A percentile compares a stretch with the other conserved stretches of the same genome.
These are phyloP conservation scores for Coemansia sp. DNA, from an alignment of 192 early-diverging fungal genomes.

Conservation along the genomic window DNA sequence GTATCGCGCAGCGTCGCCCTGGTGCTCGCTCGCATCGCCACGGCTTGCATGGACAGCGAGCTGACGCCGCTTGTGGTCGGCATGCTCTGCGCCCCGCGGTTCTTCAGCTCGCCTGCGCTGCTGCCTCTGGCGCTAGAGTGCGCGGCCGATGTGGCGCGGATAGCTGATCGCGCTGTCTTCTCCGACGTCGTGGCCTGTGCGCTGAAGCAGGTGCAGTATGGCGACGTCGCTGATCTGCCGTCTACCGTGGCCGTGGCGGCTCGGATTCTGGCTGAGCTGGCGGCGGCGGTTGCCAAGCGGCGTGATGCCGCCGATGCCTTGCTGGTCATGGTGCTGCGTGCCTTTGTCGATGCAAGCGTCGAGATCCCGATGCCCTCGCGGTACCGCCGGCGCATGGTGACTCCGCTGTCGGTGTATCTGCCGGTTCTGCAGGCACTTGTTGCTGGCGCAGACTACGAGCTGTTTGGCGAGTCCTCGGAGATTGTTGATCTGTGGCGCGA, in stretches of 20 bases:
- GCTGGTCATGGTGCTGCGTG: slow-evolving; percentile 27
- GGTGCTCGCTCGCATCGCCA: slow-evolving; percentile 33
- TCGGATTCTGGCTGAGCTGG: slow-evolving; percentile 27
- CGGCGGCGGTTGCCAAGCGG: slow-evolving; percentile 17
- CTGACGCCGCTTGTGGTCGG: slow-evolving; percentile 62
- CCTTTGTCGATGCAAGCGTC: slow-evolving; percentile 41
- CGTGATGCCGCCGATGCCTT: slow-evolving; percentile 27
- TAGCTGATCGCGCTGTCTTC: slow-evolving; percentile 56
- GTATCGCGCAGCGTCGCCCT: slow-evolving; percentile 43
- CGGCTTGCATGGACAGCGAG: slow-evolving; percentile 36
- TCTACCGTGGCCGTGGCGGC: slow-evolving; percentile 8
- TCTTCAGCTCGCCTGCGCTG: slow-evolving; percentile 46
- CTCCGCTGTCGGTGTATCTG: slow-evolving; percentile 52
- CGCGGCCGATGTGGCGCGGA: slow-evolving; percentile 61
- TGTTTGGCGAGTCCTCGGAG: slow-evolving; percentile 59
- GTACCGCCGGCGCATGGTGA: slow-evolving; percentile 13
- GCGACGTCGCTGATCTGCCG: slow-evolving; percentile 8
- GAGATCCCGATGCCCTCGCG: slow-evolving; percentile 13
- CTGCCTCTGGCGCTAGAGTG: slow-evolving; percentile 56
- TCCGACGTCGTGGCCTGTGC: slow-evolving; percentile 55
- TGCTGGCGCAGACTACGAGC: slow-evolving; percentile 56
- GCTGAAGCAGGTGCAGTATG: slow-evolving; percentile 38
- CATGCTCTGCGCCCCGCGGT: slow-evolving; percentile 62
- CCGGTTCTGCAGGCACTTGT: slow-evolving; percentile 63
- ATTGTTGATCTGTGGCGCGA: slow-evolving; percentile 74